Base-by-base conservation (phyloP, 2,329 filamentous ascomycete species). In the Claviceps lovelessii region DNA sequence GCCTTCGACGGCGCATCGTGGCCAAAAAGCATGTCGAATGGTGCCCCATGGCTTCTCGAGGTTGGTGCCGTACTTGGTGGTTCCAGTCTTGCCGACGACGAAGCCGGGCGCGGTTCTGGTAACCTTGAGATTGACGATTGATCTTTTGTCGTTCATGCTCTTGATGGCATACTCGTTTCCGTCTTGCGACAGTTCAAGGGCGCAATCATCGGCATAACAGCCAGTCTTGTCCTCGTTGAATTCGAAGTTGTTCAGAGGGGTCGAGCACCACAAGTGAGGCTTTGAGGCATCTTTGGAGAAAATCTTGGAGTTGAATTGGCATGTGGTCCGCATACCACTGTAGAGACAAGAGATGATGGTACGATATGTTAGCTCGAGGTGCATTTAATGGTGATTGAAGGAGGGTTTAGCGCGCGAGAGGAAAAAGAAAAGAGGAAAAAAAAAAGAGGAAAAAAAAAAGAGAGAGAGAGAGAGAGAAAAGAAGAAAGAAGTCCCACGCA, bases 11-110 rank as follows among this genome's bases (percentile, higher is more conserved):
- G 75, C 77, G 70, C 88, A 93, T 61, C 90, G 81, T 37, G 93
- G 90, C 93, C 93, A 98, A 74, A 98, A 97, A 37, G 81, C 81
- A 70, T 98, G 93, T 66, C 85, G 80, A 84, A 98, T 94, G 35
- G 78, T 79, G 41, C 93, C 93, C 93, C 93, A 98, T 1, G 93
- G 93, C 61, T 90, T 81, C 60, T 76, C 69, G 19, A 85, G 81
- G 68, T 98, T 90, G 47, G 90, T 95, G 53, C 93, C 93, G 66
- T 85, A 98, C 62, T 84, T 80, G 54, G 84, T 87, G 59, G 80
- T 91, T 59, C 93, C 93, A 61, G 94, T 81, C 70, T 85, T 86
- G 62, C 93, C 93, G 54, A 81, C 83, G 61, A 89, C 81, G 71
- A 95, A 95, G 52, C 88, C 90, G 0, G 91, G 91, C 1, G 88